phyloP scores from a whole-genome alignment of 352 stramenopile species.

The Phytopythium cucurbitacearum region DNA sequence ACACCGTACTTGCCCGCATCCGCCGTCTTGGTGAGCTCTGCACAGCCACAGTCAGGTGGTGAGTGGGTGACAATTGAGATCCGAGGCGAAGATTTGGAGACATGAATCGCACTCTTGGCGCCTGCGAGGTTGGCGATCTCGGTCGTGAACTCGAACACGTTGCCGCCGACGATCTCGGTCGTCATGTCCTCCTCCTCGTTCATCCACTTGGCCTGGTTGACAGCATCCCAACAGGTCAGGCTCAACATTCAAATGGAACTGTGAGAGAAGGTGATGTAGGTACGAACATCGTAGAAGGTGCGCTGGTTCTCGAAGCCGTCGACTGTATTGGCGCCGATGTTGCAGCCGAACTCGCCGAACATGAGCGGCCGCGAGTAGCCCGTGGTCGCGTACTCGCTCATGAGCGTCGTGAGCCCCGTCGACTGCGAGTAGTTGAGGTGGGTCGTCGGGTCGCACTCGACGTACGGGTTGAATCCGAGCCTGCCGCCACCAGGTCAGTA shows the following conservation, averaged over 20 bases:
- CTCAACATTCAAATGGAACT: background rate
- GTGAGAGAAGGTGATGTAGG: background rate
- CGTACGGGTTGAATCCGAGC: conserved; percentile 69
- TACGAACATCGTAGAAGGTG: conserved; percentile 44
- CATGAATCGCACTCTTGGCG: conserved; percentile 15
- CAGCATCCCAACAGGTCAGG: conserved; percentile 1
- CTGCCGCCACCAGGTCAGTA: conserved; percentile 6
- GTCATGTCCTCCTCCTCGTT: conserved; percentile 70
- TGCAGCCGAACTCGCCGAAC: conserved; percentile 79
- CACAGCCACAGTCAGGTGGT: background rate
- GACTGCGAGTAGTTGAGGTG: conserved; percentile 54
- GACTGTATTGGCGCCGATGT: conserved; percentile 55
- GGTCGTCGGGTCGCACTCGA: conserved; percentile 53
- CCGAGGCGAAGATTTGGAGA: background rate
- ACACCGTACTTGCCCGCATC: conserved; percentile 57
- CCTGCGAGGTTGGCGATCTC: conserved; percentile 51
- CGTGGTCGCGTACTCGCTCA: conserved; percentile 44
- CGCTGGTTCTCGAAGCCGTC: conserved; percentile 70
- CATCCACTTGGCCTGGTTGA: conserved; percentile 61
- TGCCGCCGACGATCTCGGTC: conserved; percentile 56
- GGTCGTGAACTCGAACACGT: conserved; percentile 74
- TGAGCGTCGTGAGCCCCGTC: conserved; percentile 52
- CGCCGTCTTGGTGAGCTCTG: conserved; percentile 34
- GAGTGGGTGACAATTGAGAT: background rate
- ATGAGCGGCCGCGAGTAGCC: conserved; percentile 59